Base-by-base conservation (phyloP, 768 basidiomycete species). In the Agaricus subrufescens region DNA sequence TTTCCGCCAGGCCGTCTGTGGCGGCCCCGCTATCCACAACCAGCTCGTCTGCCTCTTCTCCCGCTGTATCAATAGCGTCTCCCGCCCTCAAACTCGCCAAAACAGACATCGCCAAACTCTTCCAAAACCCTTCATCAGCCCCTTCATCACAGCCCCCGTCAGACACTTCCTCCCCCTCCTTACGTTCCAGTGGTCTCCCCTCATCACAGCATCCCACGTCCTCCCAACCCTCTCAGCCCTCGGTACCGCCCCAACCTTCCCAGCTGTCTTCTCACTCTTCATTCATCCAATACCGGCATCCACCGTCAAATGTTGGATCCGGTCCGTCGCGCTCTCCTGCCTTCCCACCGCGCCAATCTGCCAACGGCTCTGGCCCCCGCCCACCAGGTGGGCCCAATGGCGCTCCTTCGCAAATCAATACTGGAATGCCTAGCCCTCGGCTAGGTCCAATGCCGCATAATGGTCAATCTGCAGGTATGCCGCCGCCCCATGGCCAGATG, bases 381-480 rank as follows among this genome's bases (percentile, higher is more conserved):
- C 77, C 84, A 25, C 76, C 78, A 59, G 78, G 77, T 62, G 83
- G 82, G 44, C 81, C 83, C 52, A 82, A 78, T 67, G 81, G 78
- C 50, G 80, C 79, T 40, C 77, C 82, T 26, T 71, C 84, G 15
- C 54, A 55, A 11, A 48, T 55, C 4, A 55, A 49, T 40, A 64
- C 81, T 4, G 80, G 74, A n/a, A 65, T 87, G 69, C 71, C 82
- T 38, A 89, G 87, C 67, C 89, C 89, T 31, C 80, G 88, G 60
- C 71, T 89, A 66, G 80, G 75, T 26, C 78, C 83, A 29, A 82
- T 80, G 63, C 79, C 82, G 31, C 81, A 82, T 58, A 75, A 75
- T 57, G 75, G 72, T 14, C 84, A 80, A 58, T 77, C 80, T 26
- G 65, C 79, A 12, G 78, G 73, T 23, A 75, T 85, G 70, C 78